Evolutionary conservation across 2,329 filamentous ascomycete species (phyloP), one percentile per base, ranked within the genome.

Genomic region (Ophiocordyceps camponoti-rufipedis): DNA sequence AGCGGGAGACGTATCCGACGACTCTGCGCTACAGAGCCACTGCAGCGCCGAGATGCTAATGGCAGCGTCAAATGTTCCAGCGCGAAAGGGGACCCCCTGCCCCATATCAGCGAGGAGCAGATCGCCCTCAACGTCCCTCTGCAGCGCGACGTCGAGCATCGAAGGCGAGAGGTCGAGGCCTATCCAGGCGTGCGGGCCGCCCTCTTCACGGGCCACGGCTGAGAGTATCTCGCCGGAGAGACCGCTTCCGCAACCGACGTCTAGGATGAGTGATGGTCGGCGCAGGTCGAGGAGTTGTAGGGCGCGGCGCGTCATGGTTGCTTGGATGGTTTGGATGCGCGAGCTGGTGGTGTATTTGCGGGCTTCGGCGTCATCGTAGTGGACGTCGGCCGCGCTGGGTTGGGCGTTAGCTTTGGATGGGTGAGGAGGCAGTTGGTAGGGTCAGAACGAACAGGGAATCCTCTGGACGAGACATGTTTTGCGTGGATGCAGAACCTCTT

Each of bases 301-400:
- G 32, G 91, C 91, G 47, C 91, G 84, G 54, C 86, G 74, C 28
- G 91, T 94, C 91, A 98, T 98, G 50, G 79, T 76, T 0, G 88
- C 83, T 64, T 98, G 91, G 55, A 98, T 94, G 55, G 85, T 87
- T 57, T 91, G 85, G 59, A 98, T 96, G 51, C 91, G 86, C 5
- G 87, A 94, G 51, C 80, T 89, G 5, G 89, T 95, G 9, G 91
- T 96, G 70, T 98, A 98, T 71, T 96, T 96, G 61, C 85, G 82
- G 31, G 91, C 89, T 71, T 95, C 89, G 62, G 73, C 72, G 67
- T 96, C 89, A 70, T 95, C 82, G 74, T 98, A 98, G 71, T 94
- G 93, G 59, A 96, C 82, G 67, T 98, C 91, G 52, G 91, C 89
- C 44, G 88, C 85, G 60, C 86, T 93, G 56, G 52, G 46, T 45